Conservation (phyloP, 129 eudicot genomes). For the Flaveria brownii region DNA sequence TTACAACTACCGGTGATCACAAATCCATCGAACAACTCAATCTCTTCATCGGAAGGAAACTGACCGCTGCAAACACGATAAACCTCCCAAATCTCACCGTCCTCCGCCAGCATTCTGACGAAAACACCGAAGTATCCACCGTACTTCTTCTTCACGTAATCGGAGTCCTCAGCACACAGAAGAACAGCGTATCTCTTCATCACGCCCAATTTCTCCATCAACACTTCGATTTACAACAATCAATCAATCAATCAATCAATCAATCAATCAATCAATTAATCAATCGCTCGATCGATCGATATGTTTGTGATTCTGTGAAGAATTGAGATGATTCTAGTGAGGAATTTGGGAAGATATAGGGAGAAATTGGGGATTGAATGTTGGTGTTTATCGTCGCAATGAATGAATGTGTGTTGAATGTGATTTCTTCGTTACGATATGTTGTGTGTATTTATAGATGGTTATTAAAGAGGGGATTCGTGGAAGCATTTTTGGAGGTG, state of each 20-base stretch:
- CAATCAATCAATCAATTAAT: too few relatives aligned
- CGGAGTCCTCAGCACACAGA: slow-evolving; percentile 81
- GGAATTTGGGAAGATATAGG: slow-evolving; percentile 25
- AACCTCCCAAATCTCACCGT: slow-evolving; percentile 85
- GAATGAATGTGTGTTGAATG: slow-evolving; percentile 33
- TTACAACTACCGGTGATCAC: slow-evolving; percentile 89
- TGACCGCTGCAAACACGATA: slow-evolving; percentile 63
- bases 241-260: too few relatives aligned
- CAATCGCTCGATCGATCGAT: not conserved
- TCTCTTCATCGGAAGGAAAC: slow-evolving; percentile 65
- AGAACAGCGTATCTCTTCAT: slow-evolving; percentile 69
- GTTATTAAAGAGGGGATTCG: not conserved
- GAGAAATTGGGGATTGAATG: not conserved
- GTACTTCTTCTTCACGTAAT: slow-evolving; percentile 81
- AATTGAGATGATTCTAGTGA: slow-evolving; percentile 33
- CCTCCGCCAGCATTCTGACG: slow-evolving; percentile 73
- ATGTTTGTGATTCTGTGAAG: slow-evolving; percentile 28
- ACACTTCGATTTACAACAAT: not conserved
- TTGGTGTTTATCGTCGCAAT: slow-evolving; percentile 1
- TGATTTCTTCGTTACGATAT: slow-evolving; percentile 27
- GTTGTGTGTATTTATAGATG: too few relatives aligned
- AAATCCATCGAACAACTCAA: slow-evolving; percentile 67
- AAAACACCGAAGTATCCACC: slow-evolving; percentile 94
- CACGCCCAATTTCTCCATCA: slow-evolving; percentile 40
- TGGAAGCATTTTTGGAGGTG: not conserved